Percentiles rank a stretch among this genome's conserved stretches.
These are phyloP conservation scores for Medicago arabica DNA, from an alignment of 306 rosid species.

Conservation along the genomic window DNA sequence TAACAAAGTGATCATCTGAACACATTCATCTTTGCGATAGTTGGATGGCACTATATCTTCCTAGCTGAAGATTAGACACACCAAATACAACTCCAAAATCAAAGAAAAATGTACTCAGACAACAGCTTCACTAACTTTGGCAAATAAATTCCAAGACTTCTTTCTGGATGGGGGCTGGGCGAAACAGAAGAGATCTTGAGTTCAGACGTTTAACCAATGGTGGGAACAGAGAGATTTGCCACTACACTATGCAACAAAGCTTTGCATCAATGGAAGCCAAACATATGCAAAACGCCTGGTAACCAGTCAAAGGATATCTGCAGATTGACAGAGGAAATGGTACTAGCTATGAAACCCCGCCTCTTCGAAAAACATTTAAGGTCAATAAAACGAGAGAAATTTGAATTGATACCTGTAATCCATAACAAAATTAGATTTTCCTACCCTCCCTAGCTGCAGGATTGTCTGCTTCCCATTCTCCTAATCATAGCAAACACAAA, in stretches of 20 bases:
- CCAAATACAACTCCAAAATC: conserved; percentile 3
- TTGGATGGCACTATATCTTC: conserved; percentile 9
- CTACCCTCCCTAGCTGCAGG: conserved; percentile 90
- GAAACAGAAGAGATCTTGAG: conserved; percentile 29
- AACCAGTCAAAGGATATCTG: conserved; percentile 97
- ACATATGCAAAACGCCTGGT: conserved; percentile 91
- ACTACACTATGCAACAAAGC: conserved; percentile 78
- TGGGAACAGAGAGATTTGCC: conserved; percentile 12
- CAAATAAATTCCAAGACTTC: background rate
- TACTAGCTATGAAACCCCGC: conserved; percentile 2
- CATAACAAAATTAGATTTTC: conserved; percentile 79
- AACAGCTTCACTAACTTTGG: background rate
- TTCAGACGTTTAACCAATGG: conserved; percentile 67
- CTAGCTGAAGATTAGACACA: conserved; percentile 9
- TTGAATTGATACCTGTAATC: conserved; percentile 73
- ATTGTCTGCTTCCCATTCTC: conserved; percentile 80
- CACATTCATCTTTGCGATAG: background rate
- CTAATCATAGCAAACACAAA: conserved; percentile 45
- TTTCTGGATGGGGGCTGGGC: background rate
- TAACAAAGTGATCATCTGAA: background rate
- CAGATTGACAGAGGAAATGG: conserved; percentile 33
- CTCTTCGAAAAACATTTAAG: background rate
- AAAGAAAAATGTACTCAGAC: conserved; percentile 9
- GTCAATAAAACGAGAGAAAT: conserved; percentile 14
- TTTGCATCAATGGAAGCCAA: conserved; percentile 90